Conservation (phyloP, 75 land plant species). For the Selaginella moellendorffii region DNA sequence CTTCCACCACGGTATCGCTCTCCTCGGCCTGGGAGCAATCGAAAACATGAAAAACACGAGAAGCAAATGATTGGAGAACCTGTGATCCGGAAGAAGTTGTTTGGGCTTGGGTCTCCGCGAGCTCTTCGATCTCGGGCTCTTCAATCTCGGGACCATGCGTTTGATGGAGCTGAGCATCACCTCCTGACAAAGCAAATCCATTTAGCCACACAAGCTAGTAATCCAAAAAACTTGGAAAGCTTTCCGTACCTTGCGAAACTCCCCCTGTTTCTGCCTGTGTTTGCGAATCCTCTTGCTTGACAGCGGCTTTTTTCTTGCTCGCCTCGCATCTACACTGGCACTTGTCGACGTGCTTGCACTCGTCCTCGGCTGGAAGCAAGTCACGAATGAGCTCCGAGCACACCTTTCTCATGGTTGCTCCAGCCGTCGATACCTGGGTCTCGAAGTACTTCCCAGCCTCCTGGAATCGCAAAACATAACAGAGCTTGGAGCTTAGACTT, state of each 20-base stretch:
- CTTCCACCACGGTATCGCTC: too few species aligned
- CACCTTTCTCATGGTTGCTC: conserved; percentile 1
- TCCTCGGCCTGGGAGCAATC: too few species aligned
- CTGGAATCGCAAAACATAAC: not conserved
- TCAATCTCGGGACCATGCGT: too few species aligned
- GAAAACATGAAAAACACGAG: not conserved
- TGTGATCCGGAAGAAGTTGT: too few species aligned
- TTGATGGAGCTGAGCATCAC: too few species aligned
- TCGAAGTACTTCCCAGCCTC: conserved; percentile 4
- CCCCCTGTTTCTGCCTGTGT: too few species aligned
- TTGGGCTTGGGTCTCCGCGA: too few species aligned
- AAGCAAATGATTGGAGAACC: not conserved
- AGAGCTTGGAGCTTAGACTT: not conserved
- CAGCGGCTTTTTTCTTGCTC: not conserved
- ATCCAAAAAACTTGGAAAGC: not conserved
- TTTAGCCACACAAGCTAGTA: not conserved
- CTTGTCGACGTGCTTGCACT: not conserved
- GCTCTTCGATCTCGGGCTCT: too few species aligned
- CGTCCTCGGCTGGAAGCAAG: not conserved
- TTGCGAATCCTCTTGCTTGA: too few species aligned
- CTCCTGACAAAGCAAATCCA: not conserved
- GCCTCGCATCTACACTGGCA: not conserved
- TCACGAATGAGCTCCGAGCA: conserved; percentile 6
- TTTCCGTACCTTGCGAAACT: not conserved
- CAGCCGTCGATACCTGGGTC: not conserved